These are phyloP conservation scores for Agrocybe praecox DNA, from an alignment of 768 basidiomycete genomes.

Conservation along the genomic window DNA sequence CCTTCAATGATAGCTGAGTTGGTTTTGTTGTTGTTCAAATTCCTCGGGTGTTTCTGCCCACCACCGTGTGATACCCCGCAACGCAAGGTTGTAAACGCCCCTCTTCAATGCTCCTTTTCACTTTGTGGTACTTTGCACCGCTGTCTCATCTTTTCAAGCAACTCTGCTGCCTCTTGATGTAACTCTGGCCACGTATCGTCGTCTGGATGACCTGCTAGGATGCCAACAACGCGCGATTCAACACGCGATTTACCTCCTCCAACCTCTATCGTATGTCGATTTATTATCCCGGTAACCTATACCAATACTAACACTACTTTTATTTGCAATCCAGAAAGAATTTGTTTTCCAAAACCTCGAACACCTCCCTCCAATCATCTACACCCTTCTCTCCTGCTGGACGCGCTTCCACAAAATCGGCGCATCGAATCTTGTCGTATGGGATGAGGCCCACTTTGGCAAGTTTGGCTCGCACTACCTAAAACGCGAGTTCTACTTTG, in stretches of 20 bases:
- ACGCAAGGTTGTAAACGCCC: too few relatives aligned
- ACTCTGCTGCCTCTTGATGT: too few relatives aligned
- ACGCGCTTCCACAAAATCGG: slow-evolving; percentile 96
- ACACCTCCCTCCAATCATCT: slow-evolving; percentile 76
- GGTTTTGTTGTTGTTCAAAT: too few relatives aligned
- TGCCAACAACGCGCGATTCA: too few relatives aligned
- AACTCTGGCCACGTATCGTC: too few relatives aligned
- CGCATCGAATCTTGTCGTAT: slow-evolving; percentile 81
- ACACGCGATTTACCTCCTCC: slow-evolving; percentile 68
- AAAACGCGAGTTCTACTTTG: slow-evolving; percentile 99
- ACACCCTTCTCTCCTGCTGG: slow-evolving; percentile 93
- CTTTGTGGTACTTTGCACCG: too few relatives aligned
- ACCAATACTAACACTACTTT: slow-evolving; percentile 1
- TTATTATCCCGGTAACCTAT: not conserved
- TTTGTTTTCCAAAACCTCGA: slow-evolving; percentile 81
- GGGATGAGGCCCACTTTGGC: slow-evolving; percentile 99
- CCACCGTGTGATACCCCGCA: too few relatives aligned
- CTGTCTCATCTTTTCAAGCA: too few relatives aligned
- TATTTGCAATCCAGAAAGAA: slow-evolving; percentile 53
- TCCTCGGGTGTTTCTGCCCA: too few relatives aligned
- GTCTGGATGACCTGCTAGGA: too few relatives aligned
- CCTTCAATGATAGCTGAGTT: too few relatives aligned
- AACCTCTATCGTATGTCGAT: slow-evolving; percentile 56
- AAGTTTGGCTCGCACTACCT: slow-evolving; percentile 99
- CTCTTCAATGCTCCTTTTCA: too few relatives aligned